These are phyloP conservation scores for Begonia loranthoides DNA, from an alignment of 306 rosid genomes.

Conservation along the genomic window DNA sequence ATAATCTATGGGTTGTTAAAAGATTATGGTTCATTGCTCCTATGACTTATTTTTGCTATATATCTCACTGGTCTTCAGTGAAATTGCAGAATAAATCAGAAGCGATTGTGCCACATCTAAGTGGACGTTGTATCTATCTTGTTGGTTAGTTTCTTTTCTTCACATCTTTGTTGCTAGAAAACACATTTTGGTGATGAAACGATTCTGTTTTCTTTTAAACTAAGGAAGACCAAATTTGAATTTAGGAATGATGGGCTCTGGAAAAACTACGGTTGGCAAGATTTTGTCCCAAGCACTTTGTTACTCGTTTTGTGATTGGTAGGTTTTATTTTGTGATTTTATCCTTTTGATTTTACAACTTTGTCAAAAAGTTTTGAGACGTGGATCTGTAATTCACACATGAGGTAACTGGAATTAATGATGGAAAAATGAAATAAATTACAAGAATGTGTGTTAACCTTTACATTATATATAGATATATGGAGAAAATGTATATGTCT, in stretches of 20 bases:
- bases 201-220: conserved; percentile 9
- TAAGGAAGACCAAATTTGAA: conserved; percentile 8
- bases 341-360: too few relatives aligned
- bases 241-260: conserved; percentile 99
- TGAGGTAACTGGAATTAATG: too few relatives aligned
- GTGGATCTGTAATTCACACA: too few relatives aligned
- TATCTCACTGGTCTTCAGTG: conserved; percentile 35
- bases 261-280: conserved; percentile 95
- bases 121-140: conserved; percentile 84
- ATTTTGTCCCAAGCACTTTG: conserved; percentile 60
- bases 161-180: conserved; percentile 6
- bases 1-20: too few relatives aligned
- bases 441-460: too few relatives aligned
- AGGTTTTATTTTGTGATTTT: too few relatives aligned
- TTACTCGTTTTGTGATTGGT: conserved; percentile 76
- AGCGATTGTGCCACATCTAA: conserved; percentile 55
- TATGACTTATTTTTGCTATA: conserved; percentile 9
- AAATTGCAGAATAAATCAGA: conserved; percentile 61
- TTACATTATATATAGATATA: too few relatives aligned
- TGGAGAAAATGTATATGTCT: too few relatives aligned
- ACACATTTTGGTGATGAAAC: not conserved
- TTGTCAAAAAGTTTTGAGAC: too few relatives aligned
- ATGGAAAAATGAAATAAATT: too few relatives aligned
- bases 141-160: conserved; percentile 66
- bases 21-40: conserved; percentile 13